Evolutionary conservation across 2,329 filamentous ascomycete species (phyloP).

Genomic region (Stagonosporopsis chrysanthemi): DNA sequence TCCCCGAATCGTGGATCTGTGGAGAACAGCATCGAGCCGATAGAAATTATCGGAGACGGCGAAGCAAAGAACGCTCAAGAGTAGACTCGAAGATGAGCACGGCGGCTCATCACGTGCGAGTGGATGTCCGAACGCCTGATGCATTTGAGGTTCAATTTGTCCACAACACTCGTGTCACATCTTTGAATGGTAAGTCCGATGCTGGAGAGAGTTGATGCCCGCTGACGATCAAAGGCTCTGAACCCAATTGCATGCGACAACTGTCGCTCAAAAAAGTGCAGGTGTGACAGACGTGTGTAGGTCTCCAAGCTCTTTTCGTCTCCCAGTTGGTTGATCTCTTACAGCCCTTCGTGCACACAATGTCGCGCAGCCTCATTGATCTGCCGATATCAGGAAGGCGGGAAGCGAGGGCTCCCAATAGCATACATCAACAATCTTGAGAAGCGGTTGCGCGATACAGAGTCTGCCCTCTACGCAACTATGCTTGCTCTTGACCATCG

Average conservation of each 20-base stretch:
- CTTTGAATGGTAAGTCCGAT: not conserved
- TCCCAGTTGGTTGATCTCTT: not conserved
- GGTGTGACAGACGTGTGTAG: conserved; percentile 37
- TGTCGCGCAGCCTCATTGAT: conserved; percentile 23
- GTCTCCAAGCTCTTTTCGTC: not conserved
- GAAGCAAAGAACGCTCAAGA: not conserved
- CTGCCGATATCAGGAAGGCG: conserved; percentile 37
- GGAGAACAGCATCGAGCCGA: not conserved
- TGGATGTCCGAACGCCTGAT: not conserved
- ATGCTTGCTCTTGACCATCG: conserved; percentile 23
- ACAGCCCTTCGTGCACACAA: conserved; percentile 37
- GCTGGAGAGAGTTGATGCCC: no score
- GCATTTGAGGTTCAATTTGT: not conserved
- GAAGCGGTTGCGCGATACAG: conserved; percentile 34
- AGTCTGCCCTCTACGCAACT: conserved; percentile 29
- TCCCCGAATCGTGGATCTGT: not conserved
- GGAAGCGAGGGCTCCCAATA: conserved; percentile 36
- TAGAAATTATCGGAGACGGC: not conserved
- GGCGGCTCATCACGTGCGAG: conserved; percentile 1
- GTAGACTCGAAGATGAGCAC: not conserved
- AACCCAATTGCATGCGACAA: conserved; percentile 39
- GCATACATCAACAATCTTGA: conserved; percentile 38
- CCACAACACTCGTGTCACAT: not conserved
- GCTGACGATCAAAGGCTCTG: conserved; percentile 15
- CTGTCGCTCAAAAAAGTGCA: conserved; percentile 39